Base-by-base conservation (phyloP, 805 yeast genomes). In the Candida alai region DNA sequence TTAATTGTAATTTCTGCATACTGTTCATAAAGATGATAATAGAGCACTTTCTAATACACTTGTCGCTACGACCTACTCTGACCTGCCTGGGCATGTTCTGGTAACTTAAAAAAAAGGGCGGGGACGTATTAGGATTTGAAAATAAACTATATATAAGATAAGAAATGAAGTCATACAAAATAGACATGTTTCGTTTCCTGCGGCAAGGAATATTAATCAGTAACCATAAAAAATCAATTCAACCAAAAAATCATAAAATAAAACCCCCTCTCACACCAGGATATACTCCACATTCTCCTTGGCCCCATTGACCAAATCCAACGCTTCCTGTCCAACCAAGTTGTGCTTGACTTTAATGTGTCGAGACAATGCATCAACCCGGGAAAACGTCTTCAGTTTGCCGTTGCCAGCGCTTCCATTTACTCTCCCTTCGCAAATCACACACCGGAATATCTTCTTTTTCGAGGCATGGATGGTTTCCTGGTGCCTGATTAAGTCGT, bases 341-440 rank as follows among this genome's bases (percentile, higher is more conserved):
- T 84, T 83, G 64, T 89, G 97, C 65, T 93, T 88, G 29, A 88
- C 90, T 49, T 94, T 79, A 42, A 66, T 65, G 45, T 66, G 73
- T 35, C 73, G 55, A 1, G 70, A 63, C 41, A 66, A 59, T 1
- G 73, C 73, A 53, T 66, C 73, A 28, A 68, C 69, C 43, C 73
- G 48, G 5, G 70, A 62, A 36, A 66, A 66, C n/a, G 73, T 66
- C 49, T 66, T 66, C 43, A 49, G 62, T 44, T 64, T 59, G 35
- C 77, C 78, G 48, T 74, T 75, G 18, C 76, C 74, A 24, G 60
- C 51, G 34, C 76, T 76, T 15, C 71, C 69, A 33, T 73, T 53
- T 17, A 56, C 51, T 37, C 73, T 49, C 17, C 70, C 71, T 49
- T 66, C 73, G 44, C 73, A 66, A 17, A 66, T 64, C 19, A 66